A percentile compares a stretch with the other conserved stretches of the same genome.
Conservation (phyloP, 2,329 filamentous ascomycete species). For the Myriangium duriaei region DNA sequence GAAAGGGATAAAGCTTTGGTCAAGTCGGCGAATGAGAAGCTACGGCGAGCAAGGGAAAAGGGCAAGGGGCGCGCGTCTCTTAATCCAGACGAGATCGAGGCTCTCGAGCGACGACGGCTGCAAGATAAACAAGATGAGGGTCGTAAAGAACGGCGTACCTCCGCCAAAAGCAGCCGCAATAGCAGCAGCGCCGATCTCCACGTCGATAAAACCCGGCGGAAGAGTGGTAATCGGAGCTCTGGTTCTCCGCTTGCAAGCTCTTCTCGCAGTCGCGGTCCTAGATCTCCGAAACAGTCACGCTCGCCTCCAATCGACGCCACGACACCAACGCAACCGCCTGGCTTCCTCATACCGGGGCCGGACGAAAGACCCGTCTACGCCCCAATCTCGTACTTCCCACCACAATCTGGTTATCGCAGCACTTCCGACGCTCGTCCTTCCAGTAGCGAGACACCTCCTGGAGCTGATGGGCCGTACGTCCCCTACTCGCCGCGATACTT, state of each 20-base stretch:
- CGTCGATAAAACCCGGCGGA: constrained; percentile 23
- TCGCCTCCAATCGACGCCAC: constrained; percentile 13
- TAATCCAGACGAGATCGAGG: constrained; percentile 66
- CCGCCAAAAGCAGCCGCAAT: constrained; percentile 20
- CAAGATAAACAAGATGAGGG: constrained; percentile 7
- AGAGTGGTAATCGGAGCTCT: constrained; percentile 21
- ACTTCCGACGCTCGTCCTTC: constrained; percentile 14
- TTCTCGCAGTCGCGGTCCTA: constrained; percentile 21
- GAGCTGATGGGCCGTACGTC: constrained; percentile 15
- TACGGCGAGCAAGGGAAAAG: constrained; percentile 61
- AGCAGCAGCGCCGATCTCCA: constrained; percentile 25
- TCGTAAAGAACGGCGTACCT: constrained; percentile 12
- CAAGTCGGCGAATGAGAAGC: constrained; percentile 66
- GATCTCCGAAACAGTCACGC: constrained; percentile 15
- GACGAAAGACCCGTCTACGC: constrained; percentile 36
- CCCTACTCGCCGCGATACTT: constrained; percentile 19
- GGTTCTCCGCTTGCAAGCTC: constrained; percentile 22
- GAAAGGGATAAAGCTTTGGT: constrained; percentile 65
- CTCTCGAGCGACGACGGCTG: constrained; percentile 50
- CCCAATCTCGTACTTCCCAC: constrained; percentile 19
- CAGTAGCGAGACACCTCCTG: constrained; percentile 20
- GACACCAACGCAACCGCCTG: constrained; percentile 23
- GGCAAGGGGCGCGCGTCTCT: constrained; percentile 72
- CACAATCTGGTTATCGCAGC: constrained; percentile 9
- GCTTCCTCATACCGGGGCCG: constrained; percentile 36